Evolutionary conservation across 805 yeast genomes (phyloP).

Genomic region (Helenozyma baotianmanensis): DNA sequence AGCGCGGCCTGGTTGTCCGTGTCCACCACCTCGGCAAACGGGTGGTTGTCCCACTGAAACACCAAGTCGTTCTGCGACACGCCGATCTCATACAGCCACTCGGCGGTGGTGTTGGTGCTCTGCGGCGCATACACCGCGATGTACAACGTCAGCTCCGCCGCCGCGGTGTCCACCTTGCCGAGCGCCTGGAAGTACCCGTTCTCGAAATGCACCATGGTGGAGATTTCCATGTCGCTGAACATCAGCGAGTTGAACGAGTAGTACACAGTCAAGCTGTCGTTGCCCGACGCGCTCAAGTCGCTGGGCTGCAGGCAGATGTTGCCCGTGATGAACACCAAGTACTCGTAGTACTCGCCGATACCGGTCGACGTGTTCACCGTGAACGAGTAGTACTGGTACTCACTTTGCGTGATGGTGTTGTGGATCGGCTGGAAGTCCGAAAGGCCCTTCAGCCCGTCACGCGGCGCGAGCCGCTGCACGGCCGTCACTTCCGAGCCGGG

Average conservation of each 20-base stretch:
- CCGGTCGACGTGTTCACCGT: slow-evolving; percentile 42
- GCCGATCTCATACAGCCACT: slow-evolving; percentile 67
- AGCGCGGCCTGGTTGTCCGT: slow-evolving; percentile 66
- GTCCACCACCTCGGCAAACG: slow-evolving; percentile 58
- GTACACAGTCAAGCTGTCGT: slow-evolving; percentile 31
- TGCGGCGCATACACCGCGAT: slow-evolving; percentile 40
- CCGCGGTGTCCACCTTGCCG: slow-evolving; percentile 27
- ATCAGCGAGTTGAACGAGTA: slow-evolving; percentile 35
- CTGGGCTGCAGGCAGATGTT: slow-evolving; percentile 41
- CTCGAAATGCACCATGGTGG: slow-evolving; percentile 25
- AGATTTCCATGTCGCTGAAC: slow-evolving; percentile 25
- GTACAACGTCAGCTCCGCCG: slow-evolving; percentile 19
- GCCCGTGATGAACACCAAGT: slow-evolving; percentile 47
- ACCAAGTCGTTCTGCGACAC: slow-evolving; percentile 58
- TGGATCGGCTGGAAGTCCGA: slow-evolving; percentile 35
- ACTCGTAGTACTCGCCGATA: slow-evolving; percentile 42
- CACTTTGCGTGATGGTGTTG: slow-evolving; percentile 31
- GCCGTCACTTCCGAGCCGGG: too few species aligned
- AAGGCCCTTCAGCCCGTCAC: slow-evolving; percentile 21
- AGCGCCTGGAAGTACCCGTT: slow-evolving; percentile 39
- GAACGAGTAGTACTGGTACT: slow-evolving; percentile 40
- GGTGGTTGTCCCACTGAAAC: slow-evolving; percentile 63
- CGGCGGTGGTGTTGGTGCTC: slow-evolving; percentile 27
- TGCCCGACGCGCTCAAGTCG: slow-evolving; percentile 14
- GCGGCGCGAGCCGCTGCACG: not conserved